Base-by-base conservation (phyloP, 169 alveolate species). In the Babesia gibsoni region DNA sequence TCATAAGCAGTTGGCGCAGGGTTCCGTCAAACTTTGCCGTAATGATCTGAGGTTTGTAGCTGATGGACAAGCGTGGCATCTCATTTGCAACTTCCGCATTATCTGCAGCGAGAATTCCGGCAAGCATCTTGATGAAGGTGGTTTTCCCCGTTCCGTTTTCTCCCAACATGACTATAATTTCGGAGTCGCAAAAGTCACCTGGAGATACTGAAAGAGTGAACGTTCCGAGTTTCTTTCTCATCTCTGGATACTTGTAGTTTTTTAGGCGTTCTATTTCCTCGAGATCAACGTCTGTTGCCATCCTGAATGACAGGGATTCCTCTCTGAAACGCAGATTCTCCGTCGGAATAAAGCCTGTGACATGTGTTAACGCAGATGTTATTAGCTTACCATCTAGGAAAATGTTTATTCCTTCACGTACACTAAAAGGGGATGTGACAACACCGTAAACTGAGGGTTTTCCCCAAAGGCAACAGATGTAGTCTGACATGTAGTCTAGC, bases 401-500 rank as follows among this genome's bases (percentile, higher is more conserved):
- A 5, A 97, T 92, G 84, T 98, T 98, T 87, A 98, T 97, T 30
- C 98, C 96, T 89, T 98, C 99, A 41, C 99, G 83, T 0, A 98
- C 99, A 53, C 98, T 90, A 82, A 94, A 96, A 27, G 99, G 99
- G 89, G 96, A 91, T n/a, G 99, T 97, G 12, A 98, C 99, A 2
- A 98, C 99, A n/a, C 99, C 99, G 84, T 98, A 98, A 33, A 97
- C 99, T 27, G 98, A 97, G 23, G 99, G 98, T 64, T 88, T 84
- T 22, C 99, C 99, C 96, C 99, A 98, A 52, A 98, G 93, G 57
- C 99, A 96, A 79, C 99, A 98, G 20, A 98, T 94, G 87, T 91
- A 95, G 86, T 98, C 99, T 29, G 99, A 95, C 61, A 98, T 81
- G 84, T 98, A 98, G 89, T 98, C 99, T 64, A 97, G 88, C 37